Evolutionary conservation across 371 early-diverging fungal genomes (phyloP).

Genomic region (Mucor indicus): DNA sequence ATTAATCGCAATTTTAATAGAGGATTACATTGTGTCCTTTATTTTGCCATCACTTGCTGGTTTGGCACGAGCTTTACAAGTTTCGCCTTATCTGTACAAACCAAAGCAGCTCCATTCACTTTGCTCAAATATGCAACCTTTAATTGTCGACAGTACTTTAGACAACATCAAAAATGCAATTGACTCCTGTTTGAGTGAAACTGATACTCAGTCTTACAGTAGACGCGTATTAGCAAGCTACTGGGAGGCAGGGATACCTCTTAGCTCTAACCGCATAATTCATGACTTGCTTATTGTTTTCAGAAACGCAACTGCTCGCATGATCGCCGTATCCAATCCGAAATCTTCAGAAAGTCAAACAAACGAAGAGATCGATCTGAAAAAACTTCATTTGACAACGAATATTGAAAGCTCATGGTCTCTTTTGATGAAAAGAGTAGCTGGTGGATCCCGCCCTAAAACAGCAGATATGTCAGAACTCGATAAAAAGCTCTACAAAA

Average conservation of each 20-base stretch:
- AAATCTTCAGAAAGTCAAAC: conserved; percentile 5
- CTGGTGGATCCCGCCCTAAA: conserved; percentile 15
- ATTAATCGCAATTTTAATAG: conserved; percentile 6
- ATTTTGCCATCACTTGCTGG: conserved; percentile 61
- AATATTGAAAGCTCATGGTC: conserved; percentile 42
- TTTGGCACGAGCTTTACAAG: conserved; percentile 53
- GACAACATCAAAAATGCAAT: conserved; percentile 47
- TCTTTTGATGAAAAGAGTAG: conserved; percentile 29
- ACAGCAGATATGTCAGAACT: conserved; percentile 3
- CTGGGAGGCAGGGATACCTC: conserved; percentile 37
- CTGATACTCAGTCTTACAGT: conserved; percentile 15
- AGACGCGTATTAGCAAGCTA: conserved; percentile 30
- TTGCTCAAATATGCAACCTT: conserved; percentile 37
- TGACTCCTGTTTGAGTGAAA: conserved; percentile 22
- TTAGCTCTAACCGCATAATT: conserved; percentile 45
- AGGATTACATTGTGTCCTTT: conserved; percentile 43
- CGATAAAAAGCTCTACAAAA: conserved; percentile 28
- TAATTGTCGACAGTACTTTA: conserved; percentile 41
- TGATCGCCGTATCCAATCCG: conserved; percentile 22
- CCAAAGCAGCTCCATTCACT: conserved; percentile 36
- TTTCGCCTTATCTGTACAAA: conserved; percentile 41
- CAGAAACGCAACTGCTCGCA: conserved; percentile 43
- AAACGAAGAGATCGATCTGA: neutral
- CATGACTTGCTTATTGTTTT: conserved; percentile 46
- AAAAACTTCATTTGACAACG: conserved; percentile 14